Evolutionary conservation across 202 grass and related monocot genomes (phyloP), one percentile per base, ranked within the genome.

Genomic region (Schoenoplectus tabernaemontani): DNA sequence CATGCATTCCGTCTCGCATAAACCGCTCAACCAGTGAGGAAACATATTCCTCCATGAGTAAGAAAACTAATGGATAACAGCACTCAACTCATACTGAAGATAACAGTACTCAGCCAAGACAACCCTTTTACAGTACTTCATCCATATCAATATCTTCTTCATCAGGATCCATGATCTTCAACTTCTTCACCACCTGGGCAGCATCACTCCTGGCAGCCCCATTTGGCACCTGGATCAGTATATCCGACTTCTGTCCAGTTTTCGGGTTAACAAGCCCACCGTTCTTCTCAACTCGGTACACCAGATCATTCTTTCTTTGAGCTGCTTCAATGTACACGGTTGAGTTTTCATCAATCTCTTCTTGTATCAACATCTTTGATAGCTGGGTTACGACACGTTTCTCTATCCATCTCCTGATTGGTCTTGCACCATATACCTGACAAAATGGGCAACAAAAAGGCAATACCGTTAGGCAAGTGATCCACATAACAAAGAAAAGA

Each of bases 351-450:
- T 93, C 89, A 19, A 97, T 97, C 85, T 93, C 89, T 59, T 91
- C 91, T 61, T 78, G 87, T 57, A 97, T 97, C 84, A 97, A 74
- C 94, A 93, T 93, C 85, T 84, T 93, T 13, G 94, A 97, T 37
- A 97, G 83, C 51, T 97, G 89, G 9, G 91, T 97, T 82, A 97
- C 94, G 38, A 97, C 87, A 78, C 84, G 54, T 89, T 90, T 97
- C 87, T 97, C 94, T 76, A 93, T 90, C 94, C 94, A 97, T 54
- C 94, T 82, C 82, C 94, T 83, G 56, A 97, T 97, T n/a, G 94
- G 94, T 56, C 94, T 79, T 17, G 94, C 94, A 57, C 94, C 94
- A 13, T 90, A 97, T 0, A 92, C 94, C 91, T 93, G n/a, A 63
- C 57, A n/a, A n/a, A 11, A 44, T 46, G 10, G 2, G 10, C 2